phyloP scores from a whole-genome alignment of 202 grass and related monocot species.

The Carex arenaria region DNA sequence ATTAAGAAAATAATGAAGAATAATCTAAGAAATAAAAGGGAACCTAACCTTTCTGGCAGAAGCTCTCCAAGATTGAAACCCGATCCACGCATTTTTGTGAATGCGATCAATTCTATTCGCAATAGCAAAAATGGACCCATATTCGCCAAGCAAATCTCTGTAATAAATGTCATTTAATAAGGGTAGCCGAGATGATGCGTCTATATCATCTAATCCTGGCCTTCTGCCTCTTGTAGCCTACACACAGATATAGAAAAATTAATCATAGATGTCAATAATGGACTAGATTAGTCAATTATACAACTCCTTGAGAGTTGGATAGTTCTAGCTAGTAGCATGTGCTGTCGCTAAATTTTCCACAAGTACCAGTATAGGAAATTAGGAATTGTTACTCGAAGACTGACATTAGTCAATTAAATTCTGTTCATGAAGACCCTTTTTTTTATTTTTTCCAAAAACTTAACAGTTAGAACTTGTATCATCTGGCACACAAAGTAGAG shows the following conservation, averaged over 20 bases:
- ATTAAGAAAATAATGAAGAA: background rate
- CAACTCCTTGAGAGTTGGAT: background rate
- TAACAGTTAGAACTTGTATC: background rate
- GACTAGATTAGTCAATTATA: background rate
- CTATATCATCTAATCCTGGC: constrained; percentile 89
- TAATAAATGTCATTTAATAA: constrained; percentile 82
- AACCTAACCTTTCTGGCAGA: constrained; percentile 68
- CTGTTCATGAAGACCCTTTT: background rate
- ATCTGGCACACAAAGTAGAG: background rate
- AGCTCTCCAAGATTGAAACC: constrained; percentile 97
- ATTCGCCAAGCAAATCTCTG: constrained; percentile 87
- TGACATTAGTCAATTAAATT: background rate
- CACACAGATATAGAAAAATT: constrained; percentile 2
- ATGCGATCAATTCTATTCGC: constrained; percentile 82
- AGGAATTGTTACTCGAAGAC: background rate
- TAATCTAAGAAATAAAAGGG: background rate
- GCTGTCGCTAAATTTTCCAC: background rate
- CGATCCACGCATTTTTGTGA: constrained; percentile 98
- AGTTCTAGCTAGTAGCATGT: background rate
- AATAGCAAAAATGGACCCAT: constrained; percentile 90
- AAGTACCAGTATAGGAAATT: background rate
- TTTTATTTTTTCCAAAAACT: background rate
- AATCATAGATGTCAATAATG: background rate
- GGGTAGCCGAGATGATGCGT: constrained; percentile 90
- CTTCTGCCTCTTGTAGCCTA: constrained; percentile 88